Base-by-base conservation (phyloP, 805 yeast genomes). In the Ogataea methanolica region DNA sequence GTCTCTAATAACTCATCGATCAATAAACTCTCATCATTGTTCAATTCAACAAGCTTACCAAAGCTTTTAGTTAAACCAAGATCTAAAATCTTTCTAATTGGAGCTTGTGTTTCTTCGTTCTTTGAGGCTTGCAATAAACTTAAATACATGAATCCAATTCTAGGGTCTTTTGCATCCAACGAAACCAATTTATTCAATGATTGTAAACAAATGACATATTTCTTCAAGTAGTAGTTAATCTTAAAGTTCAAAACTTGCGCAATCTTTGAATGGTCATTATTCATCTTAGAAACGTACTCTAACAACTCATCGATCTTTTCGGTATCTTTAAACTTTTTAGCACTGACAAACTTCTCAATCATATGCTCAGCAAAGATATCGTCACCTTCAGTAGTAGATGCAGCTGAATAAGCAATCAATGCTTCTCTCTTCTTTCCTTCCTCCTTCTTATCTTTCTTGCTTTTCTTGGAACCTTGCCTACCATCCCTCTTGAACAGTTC, bases 311-410 rank as follows among this genome's bases (percentile, higher is more conserved):
- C 73, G 42, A 82, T 55, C 43, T 36, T 21, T 16, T 26, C 39
- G 4, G n/a, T 15, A 42, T 26, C 39, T 15, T 82, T 72, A 16
- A 70, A 58, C n/a, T 51, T 52, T 60, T 36, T 68, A 57, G 33
- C 54, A 12, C 49, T 49, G 26, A 61, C 34, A 40, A 52, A 64
- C 53, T 36, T 74, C 5, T 57, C 51, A 23, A 66, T 47, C 12
- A 42, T 60, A 36, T 69, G 66, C 26, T 73, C 72, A 33, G 89
- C 92, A 52, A 82, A 74, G 2, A 80, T 75, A 68, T 85, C 91
- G 5, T 67, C 64, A 5, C 67, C 63, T 49, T 82, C 88, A 16
- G 48, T 46, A 2, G 52, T 39, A 36, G 66, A 69, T 0, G 76
- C 74, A 23, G 63, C 52, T 15, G 71, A 59, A 45, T 68, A 66